Percentiles rank a stretch among this genome's conserved stretches.
phyloP scores from a whole-genome alignment of 352 stramenopile genomes.

The Pseudoperonospora humuli region DNA sequence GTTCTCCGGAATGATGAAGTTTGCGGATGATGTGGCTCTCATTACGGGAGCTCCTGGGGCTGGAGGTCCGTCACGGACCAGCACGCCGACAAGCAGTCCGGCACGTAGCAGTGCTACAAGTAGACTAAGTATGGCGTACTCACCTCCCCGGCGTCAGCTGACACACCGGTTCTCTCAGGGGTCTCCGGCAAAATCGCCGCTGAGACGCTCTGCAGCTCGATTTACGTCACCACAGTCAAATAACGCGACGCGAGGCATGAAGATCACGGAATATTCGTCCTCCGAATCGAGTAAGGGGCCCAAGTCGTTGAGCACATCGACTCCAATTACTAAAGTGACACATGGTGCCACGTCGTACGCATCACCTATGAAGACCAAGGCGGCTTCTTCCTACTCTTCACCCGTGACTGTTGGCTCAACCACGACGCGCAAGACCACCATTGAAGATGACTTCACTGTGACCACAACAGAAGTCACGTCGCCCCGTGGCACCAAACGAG shows the following conservation, averaged over 20 bases:
- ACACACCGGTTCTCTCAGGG: conserved; percentile 18
- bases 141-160: conserved; percentile 17
- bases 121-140: conserved; percentile 23
- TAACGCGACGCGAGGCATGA: conserved; percentile 9
- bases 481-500: conserved; percentile 12
- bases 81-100: conserved; percentile 14
- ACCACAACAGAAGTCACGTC: conserved; percentile 16
- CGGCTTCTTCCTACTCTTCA: too few species aligned
- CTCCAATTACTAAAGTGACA: conserved; percentile 5
- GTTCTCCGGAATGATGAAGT: conserved; percentile 29
- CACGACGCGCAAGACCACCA: conserved; percentile 12
- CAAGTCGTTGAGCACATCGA: conserved; percentile 2
- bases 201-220: conserved; percentile 4
- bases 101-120: conserved; percentile 13
- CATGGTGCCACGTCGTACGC: conserved; percentile 6
- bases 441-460: conserved; percentile 17
- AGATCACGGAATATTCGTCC: conserved; percentile 19
- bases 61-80: conserved; percentile 16
- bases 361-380: too few species aligned
- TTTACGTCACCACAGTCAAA: conserved; percentile 14
- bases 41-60: conserved; percentile 21
- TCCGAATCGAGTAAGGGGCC: conserved; percentile 6
- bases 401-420: conserved; percentile 7
- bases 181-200: conserved; percentile 11
- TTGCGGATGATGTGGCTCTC: conserved; percentile 25